phyloP scores from a whole-genome alignment of 805 yeast species.

The Yamadazyma sp. region DNA sequence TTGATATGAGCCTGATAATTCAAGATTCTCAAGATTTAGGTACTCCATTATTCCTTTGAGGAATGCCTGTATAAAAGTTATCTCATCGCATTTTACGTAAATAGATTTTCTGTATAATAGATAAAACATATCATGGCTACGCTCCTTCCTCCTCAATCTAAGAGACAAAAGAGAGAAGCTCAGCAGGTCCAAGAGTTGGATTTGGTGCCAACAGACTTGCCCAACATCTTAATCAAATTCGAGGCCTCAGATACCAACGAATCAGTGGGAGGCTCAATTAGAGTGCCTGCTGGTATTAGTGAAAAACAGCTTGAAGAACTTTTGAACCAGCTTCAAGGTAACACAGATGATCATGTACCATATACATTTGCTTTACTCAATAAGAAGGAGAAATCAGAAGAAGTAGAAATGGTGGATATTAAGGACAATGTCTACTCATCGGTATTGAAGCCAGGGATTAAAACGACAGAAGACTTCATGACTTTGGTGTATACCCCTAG shows the following conservation, averaged over 20 bases:
- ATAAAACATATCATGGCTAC: conserved; percentile 68
- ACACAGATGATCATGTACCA: conserved; percentile 82
- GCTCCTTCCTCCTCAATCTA: conserved; percentile 88
- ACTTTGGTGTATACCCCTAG: conserved; percentile 91
- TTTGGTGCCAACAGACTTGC: conserved; percentile 72
- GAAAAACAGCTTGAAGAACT: conserved; percentile 87
- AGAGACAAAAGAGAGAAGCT: conserved; percentile 80
- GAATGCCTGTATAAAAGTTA: conserved; percentile 1
- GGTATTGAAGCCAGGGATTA: conserved; percentile 79
- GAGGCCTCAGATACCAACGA: conserved; percentile 95
- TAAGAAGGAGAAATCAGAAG: conserved; percentile 32
- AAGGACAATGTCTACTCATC: conserved; percentile 75
- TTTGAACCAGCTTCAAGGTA: conserved; percentile 73
- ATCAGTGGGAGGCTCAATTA: conserved; percentile 73
- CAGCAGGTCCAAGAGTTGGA: conserved; percentile 78
- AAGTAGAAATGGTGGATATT: conserved; percentile 61
- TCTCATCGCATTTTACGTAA: conserved; percentile 8
- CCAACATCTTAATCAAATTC: conserved; percentile 83
- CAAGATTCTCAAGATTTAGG: conserved; percentile 33
- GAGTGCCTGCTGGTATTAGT: conserved; percentile 88
- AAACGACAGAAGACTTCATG: conserved; percentile 89
- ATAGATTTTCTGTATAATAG: not conserved
- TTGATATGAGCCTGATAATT: conserved; percentile 21
- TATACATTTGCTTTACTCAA: conserved; percentile 74
- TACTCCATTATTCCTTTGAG: conserved; percentile 7